Conservation (phyloP, 1,284 basidiomycete genomes). For the Wolfiporia cocos region DNA sequence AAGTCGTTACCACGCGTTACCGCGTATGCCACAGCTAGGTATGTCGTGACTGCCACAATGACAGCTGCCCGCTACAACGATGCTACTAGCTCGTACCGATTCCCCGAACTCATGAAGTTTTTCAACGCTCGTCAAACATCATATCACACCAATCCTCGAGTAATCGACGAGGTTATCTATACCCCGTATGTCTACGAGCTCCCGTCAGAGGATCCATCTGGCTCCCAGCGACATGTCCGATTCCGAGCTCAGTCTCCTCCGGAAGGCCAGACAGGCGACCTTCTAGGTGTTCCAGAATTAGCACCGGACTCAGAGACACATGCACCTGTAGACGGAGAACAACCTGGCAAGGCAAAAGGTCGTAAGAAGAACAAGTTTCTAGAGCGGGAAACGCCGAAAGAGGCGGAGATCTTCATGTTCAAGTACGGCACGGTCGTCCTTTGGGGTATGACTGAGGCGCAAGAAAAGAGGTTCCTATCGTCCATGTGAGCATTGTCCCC, state of each 20-base stretch:
- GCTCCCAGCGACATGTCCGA: constrained; percentile 22
- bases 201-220: constrained; percentile 20
- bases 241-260: constrained; percentile 21
- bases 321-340: constrained; percentile 19
- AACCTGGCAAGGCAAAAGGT: constrained; percentile 27
- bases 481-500: constrained; percentile 60
- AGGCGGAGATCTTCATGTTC: constrained; percentile 92
- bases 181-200: constrained; percentile 76
- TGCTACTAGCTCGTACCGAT: constrained; percentile 82
- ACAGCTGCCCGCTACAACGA: no score
- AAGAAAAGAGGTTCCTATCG: constrained; percentile 85
- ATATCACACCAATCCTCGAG: constrained; percentile 80
- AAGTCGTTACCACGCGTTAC: constrained; percentile 92
- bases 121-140: constrained; percentile 76
- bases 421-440: constrained; percentile 92
- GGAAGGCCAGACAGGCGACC: constrained; percentile 45
- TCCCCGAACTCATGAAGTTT: constrained; percentile 84
- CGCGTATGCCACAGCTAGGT: constrained; percentile 93
- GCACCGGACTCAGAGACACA: constrained; percentile 22
- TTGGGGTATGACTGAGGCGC: constrained; percentile 94
- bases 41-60: constrained; percentile 25
- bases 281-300: constrained; percentile 70
- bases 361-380: constrained; percentile 54
- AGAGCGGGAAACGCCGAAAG: constrained; percentile 46
- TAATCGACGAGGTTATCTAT: constrained; percentile 79